Evolutionary conservation across 495 filamentous ascomycete species (phyloP), one percentile per base, ranked within the genome.

Genomic region (Aspergillus incahuasiensis): DNA sequence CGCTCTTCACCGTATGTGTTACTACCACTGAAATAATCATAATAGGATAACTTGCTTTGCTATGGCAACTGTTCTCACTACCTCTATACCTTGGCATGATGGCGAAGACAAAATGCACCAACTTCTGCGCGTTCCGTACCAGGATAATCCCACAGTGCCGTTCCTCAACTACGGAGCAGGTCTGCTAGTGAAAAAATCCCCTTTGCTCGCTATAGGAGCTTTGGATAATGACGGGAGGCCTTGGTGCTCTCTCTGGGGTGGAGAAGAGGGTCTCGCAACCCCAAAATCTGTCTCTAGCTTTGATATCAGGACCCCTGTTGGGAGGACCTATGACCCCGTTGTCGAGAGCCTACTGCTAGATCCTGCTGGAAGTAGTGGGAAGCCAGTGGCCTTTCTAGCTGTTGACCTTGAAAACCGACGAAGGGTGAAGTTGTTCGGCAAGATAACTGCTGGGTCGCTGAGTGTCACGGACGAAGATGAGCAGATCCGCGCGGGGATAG

Each of bases 211-310:
- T 2, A 64, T 91, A n/a, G 89, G 86, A 0, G 75, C 86, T 0
- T 57, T 90, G 2, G 89, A 91, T 61, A 60, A 64, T 3, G 48
- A 84, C 34, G 81, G 79, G 6, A 70, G 81, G 25, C 88, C 87
- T 16, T 92, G 88, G 89, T 86, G 85, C 32, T 84, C 85, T 0
- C 43, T 92, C 6, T 87, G 85, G 82, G 88, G 86, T 46, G 88
- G 89, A 32, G 80, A 88, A 63, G 58, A 72, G 5, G 86, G 86
- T 9, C 88, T 91, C 61, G 79, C 81, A 0, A 67, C 70, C 22
- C 78, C 84, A 0, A 68, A 88, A 0, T 80, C 79, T 15, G 66
- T 74, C 40, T 76, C 71, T 6, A 74, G 86, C 3, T 69, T 91
- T 18, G 86, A 82, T 2, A 68, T 89, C 15, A 72, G 75, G 45